Conservation (phyloP, 1,284 basidiomycete species). For the Sanghuangporus sanghuang region DNA sequence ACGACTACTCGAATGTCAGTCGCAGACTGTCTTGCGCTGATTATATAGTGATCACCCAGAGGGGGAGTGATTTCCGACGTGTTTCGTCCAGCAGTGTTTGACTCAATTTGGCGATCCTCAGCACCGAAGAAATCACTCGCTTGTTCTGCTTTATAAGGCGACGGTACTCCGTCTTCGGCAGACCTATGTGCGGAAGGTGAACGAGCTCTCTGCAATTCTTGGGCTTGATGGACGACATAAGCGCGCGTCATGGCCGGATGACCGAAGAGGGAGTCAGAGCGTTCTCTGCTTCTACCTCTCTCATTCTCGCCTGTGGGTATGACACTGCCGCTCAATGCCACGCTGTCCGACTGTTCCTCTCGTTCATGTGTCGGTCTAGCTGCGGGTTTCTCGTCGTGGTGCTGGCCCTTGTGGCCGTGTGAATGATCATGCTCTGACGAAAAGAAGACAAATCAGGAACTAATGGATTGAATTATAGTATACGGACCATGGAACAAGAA, state of each 20-base stretch:
- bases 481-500: conserved; percentile 89
- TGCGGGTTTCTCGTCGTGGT: background rate
- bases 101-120: background rate
- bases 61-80: conserved; percentile 10
- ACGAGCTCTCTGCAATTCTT: conserved; percentile 65
- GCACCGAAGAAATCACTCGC: background rate
- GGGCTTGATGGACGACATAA: conserved; percentile 82
- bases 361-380: conserved; percentile 16
- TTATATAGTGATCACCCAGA: background rate
- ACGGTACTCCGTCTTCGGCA: background rate
- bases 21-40: conserved; percentile 22
- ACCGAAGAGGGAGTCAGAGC: conserved; percentile 61
- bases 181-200: conserved; percentile 35
- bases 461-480: background rate
- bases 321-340: conserved; percentile 18
- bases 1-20: background rate
- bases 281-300: conserved; percentile 31
- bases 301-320: conserved; percentile 21
- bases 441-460: conserved; percentile 3
- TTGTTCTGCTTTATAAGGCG: background rate
- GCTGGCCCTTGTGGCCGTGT: conserved; percentile 33
- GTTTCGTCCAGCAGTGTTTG: background rate
- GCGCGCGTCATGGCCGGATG: conserved; percentile 90
- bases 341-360: conserved; percentile 8
- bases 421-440: conserved; percentile 65